Evolutionary conservation across 805 yeast species (phyloP).

Genomic region (Candida endomychidarum): DNA sequence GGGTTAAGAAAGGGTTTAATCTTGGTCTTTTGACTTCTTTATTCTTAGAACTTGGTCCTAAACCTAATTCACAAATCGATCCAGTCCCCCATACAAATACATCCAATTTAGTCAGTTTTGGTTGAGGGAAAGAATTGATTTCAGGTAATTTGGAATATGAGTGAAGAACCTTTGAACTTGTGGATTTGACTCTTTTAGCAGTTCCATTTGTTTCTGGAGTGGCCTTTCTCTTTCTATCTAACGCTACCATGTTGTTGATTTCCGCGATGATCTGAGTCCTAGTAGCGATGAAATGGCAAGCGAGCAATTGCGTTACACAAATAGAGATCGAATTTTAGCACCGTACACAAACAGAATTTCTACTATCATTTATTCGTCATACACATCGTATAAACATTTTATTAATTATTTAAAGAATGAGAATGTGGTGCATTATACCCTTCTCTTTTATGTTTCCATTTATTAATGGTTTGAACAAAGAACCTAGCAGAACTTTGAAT

Average conservation of each 20-base stretch:
- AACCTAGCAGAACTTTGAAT: slow-evolving; percentile 37
- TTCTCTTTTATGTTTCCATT: slow-evolving; percentile 40
- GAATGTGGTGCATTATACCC: slow-evolving; percentile 37
- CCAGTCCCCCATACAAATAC: slow-evolving; percentile 96
- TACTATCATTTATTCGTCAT: too few relatives aligned
- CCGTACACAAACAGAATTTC: too few relatives aligned
- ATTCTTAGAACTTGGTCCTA: slow-evolving; percentile 92
- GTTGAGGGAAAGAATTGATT: slow-evolving; percentile 40
- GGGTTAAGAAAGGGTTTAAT: slow-evolving; percentile 70
- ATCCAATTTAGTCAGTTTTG: slow-evolving; percentile 55
- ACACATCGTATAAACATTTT: too few relatives aligned
- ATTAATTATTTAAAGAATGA: slow-evolving; percentile 32
- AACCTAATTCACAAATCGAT: slow-evolving; percentile 94
- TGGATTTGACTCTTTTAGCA: slow-evolving; percentile 27
- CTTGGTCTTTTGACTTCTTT: slow-evolving; percentile 97
- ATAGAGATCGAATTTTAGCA: too few relatives aligned
- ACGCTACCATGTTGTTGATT: slow-evolving; percentile 39
- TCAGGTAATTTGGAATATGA: slow-evolving; percentile 49
- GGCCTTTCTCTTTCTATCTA: slow-evolving; percentile 35
- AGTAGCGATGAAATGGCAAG: neutral
- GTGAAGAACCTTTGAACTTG: slow-evolving; percentile 46
- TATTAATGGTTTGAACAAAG: slow-evolving; percentile 38
- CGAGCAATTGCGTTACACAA: too few relatives aligned
- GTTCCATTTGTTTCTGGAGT: slow-evolving; percentile 20
- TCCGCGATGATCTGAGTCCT: too few relatives aligned